Conservation (phyloP, 495 filamentous ascomycete species). For the Annulohypoxylon nitens region DNA sequence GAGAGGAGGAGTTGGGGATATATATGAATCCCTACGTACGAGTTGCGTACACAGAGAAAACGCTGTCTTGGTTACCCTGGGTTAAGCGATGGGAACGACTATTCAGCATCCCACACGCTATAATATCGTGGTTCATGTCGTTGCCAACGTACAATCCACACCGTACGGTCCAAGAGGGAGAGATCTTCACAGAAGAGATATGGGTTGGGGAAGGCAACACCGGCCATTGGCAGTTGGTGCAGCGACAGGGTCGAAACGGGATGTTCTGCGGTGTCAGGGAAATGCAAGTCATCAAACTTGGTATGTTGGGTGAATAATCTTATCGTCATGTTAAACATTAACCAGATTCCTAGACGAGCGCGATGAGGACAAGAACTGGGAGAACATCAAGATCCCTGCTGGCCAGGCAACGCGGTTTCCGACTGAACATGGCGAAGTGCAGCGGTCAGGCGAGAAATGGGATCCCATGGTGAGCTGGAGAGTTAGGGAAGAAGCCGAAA, state of each 20-base stretch:
- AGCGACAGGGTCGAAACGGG: constrained; percentile 46
- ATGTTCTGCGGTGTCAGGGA: constrained; percentile 54
- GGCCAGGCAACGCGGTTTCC: constrained; percentile 47
- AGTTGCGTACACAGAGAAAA: constrained; percentile 69
- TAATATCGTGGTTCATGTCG: constrained; percentile 66
- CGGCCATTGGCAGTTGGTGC: constrained; percentile 44
- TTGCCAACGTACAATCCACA: constrained; percentile 71
- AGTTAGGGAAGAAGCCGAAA: constrained; percentile 43
- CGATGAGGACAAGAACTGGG: constrained; percentile 48
- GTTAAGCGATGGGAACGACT: constrained; percentile 71
- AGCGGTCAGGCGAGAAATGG: constrained; percentile 46
- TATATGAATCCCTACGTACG: constrained; percentile 82
- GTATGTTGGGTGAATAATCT: constrained; percentile 15
- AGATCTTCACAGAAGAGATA: constrained; percentile 65
- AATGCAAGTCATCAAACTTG: constrained; percentile 49
- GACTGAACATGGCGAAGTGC: constrained; percentile 45
- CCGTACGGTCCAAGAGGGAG: constrained; percentile 66
- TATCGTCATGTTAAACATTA: constrained; percentile 4
- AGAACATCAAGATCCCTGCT: constrained; percentile 50
- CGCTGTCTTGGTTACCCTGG: constrained; percentile 67
- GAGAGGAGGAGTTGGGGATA: constrained; percentile 66
- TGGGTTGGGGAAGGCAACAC: constrained; percentile 57
- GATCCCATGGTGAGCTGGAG: constrained; percentile 43
- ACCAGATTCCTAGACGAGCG: constrained; percentile 30
- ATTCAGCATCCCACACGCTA: constrained; percentile 65